A percentile compares a stretch with the other conserved stretches of the same genome.
Evolutionary conservation across 1,284 basidiomycete species (phyloP).

Genomic region (Rhodotorula sp.): DNA sequence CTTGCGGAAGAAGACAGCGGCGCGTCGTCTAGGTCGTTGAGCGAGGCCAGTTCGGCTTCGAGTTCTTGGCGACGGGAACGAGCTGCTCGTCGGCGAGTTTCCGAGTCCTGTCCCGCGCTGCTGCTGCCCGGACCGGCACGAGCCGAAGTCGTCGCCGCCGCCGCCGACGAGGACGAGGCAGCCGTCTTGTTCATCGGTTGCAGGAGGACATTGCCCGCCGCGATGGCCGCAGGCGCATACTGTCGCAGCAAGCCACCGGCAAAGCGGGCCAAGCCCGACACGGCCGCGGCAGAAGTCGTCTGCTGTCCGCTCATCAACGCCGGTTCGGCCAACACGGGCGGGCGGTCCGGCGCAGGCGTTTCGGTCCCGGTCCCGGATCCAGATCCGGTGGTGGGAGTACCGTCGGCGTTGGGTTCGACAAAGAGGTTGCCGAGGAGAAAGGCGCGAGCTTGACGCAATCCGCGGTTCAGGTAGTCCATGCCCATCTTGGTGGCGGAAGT

Average conservation of each 20-base stretch:
- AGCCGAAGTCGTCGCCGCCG: not conserved
- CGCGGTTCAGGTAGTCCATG: conserved; percentile 60
- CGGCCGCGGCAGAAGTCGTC: conserved; percentile 54
- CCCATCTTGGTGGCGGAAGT: conserved; percentile 49
- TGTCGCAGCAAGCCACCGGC: conserved; percentile 60
- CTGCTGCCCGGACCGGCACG: too few species aligned
- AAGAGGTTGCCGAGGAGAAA: conserved; percentile 5
- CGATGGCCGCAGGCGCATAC: conserved; percentile 70
- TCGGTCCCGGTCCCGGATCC: not conserved
- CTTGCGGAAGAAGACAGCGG: not conserved
- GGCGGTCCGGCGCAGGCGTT: not conserved
- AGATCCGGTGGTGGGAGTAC: not conserved
- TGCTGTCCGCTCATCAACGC: conserved; percentile 8
- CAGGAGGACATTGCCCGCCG: conserved; percentile 41
- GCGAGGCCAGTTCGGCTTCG: conserved; percentile 60
- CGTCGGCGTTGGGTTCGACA: not conserved
- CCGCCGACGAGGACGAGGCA: not conserved
- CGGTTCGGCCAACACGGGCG: conserved; percentile 19
- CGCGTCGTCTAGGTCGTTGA: conserved; percentile 40
- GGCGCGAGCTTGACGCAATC: conserved; percentile 48
- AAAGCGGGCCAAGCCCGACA: conserved; percentile 60
- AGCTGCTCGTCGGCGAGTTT: not conserved
- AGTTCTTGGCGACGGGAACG: conserved; percentile 52
- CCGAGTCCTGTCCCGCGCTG: too few species aligned
- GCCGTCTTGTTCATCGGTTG: conserved; percentile 30